These are phyloP conservation scores for Capronia epimyces DNA, from an alignment of 2,329 filamentous ascomycete genomes.

Conservation along the genomic window DNA sequence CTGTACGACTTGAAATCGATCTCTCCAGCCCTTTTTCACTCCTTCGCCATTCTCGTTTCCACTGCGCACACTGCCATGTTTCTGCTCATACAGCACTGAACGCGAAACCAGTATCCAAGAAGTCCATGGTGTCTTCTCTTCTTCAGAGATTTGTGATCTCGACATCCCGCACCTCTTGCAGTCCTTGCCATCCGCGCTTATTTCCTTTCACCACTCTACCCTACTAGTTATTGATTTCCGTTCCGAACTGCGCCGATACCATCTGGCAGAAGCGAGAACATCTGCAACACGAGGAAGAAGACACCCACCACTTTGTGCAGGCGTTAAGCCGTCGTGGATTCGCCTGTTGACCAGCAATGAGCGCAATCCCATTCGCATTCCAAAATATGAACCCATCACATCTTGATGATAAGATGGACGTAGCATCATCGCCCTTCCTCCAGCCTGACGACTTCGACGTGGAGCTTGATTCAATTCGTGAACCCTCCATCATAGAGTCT, in stretches of 20 bases:
- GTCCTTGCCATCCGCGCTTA: not conserved
- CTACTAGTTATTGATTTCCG: not conserved
- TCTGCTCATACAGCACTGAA: not conserved
- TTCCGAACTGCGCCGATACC: not conserved
- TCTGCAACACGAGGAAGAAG: not conserved
- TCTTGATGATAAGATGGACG: slow-evolving; percentile 28
- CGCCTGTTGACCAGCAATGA: slow-evolving; percentile 5
- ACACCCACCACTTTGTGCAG: not conserved
- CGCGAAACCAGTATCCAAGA: not conserved
- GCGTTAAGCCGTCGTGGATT: not conserved
- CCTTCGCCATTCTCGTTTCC: not conserved
- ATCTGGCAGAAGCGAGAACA: not conserved
- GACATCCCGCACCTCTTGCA: not conserved
- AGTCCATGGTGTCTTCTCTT: not conserved
- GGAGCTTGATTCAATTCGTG: slow-evolving; percentile 26
- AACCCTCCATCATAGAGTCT: slow-evolving; percentile 22
- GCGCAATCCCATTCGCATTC: slow-evolving; percentile 17
- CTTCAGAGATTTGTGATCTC: not conserved
- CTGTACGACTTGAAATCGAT: no score
- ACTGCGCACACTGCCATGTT: not conserved
- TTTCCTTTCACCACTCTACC: not conserved
- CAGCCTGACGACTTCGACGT: slow-evolving; percentile 28
- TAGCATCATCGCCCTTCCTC: slow-evolving; percentile 25
- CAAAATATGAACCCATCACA: slow-evolving; percentile 19
- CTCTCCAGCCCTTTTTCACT: no score